phyloP scores from a whole-genome alignment of 352 stramenopile species.

The Albugo laibachii region DNA sequence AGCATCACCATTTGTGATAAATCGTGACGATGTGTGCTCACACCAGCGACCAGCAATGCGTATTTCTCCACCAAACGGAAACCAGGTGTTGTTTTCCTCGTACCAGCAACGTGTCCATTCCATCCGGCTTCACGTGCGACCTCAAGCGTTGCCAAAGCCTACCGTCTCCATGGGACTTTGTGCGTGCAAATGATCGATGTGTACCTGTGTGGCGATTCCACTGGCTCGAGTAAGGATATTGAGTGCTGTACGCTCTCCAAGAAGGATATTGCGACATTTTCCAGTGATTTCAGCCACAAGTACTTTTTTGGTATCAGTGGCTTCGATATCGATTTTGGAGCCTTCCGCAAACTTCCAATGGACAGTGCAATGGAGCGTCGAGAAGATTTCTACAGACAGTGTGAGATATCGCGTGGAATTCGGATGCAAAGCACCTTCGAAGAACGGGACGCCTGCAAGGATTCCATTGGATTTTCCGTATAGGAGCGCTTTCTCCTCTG shows the following conservation, averaged over 20 bases:
- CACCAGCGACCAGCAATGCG: conserved; percentile 90
- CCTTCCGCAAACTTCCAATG: conserved; percentile 80
- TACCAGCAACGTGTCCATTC: conserved; percentile 90
- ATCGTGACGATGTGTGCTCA: conserved; percentile 88
- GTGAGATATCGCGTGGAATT: not conserved
- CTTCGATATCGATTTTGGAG: conserved; percentile 20
- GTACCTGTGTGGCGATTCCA: conserved; percentile 82
- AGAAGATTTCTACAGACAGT: conserved; percentile 72
- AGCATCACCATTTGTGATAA: conserved; percentile 99
- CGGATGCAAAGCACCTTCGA: conserved; percentile 17
- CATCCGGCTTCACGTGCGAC: conserved; percentile 52
- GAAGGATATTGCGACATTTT: conserved; percentile 84
- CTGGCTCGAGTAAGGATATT: conserved; percentile 93
- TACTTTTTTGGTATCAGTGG: conserved; percentile 49
- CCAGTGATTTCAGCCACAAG: conserved; percentile 88
- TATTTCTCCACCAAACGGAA: conserved; percentile 99
- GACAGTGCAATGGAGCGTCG: conserved; percentile 77
- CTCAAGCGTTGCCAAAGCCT: conserved; percentile 33
- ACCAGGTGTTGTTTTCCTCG: conserved; percentile 95
- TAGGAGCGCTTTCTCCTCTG: conserved; percentile 63
- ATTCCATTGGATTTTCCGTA: conserved; percentile 89
- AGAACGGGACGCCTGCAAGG: conserved; percentile 91
- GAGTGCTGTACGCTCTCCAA: conserved; percentile 93
- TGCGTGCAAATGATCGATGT: not conserved
- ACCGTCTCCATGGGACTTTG: not conserved